Base-by-base conservation (phyloP, 305 asterid genomes). In the Fraxinus ornus region DNA sequence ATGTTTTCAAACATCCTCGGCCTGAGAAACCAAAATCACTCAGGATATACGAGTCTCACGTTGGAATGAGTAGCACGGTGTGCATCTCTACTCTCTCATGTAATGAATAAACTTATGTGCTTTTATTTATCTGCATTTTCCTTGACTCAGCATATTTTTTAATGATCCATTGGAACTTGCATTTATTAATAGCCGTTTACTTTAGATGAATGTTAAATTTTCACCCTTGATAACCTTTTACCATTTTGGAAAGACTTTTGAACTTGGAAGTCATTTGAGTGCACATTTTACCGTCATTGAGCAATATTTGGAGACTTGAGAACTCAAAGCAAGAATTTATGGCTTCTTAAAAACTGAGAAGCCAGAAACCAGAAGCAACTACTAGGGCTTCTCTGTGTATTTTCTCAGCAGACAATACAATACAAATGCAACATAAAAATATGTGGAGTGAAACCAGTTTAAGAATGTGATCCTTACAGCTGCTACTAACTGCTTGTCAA, bases 1-100 rank as follows among this genome's bases (percentile, higher is more conserved):
- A 94, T 86, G 85, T 86, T 76, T 97, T 97, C 84, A 86, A 90
- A 79, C 98, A 95, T 86, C 97, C 98, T 80, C 94, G 95, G 86
- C 98, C 99, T 4, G 87, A 88, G 89, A 97, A 88, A 91, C 98
- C 99, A 75, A 90, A 91, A 80, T 97, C 99, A 78, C 91, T 97
- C 71, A 85, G 98, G 84, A 94, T 97, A 86, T 97, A 97, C 15
- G 99, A 97, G 86, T 80, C 91, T 80, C 99, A 97, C 85, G 90
- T 97, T 80, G 99, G 99, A 88, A 97, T 97, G 99, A 97, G 99
- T 86, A 97, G 99, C 82, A 92, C 86, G 94, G 99, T 95, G 91
- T 44, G 94, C 86, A 87, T 85, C 87, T 87, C 79, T 86, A 84
- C 87, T 82, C 81, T 88, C 81, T 80, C 81, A 81, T 87, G 72